A percentile compares a stretch with the other conserved stretches of the same genome.
Conservation (phyloP, 108 stramenopile genomes). For the Cylindrotheca fusiformis region DNA sequence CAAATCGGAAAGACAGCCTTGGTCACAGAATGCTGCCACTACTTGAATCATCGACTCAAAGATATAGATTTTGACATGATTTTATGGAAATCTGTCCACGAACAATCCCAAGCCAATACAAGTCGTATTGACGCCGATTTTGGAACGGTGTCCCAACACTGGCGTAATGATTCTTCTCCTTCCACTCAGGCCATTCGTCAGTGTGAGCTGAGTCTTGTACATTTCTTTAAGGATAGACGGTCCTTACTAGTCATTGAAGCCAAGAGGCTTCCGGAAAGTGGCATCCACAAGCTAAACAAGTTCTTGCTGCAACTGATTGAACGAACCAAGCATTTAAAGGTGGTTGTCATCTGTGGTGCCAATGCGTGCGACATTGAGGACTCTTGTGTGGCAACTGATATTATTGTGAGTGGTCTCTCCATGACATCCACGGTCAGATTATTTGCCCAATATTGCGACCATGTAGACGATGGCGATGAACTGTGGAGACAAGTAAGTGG, state of each 20-base stretch:
- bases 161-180: neutral
- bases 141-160: neutral
- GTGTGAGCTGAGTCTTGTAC: neutral
- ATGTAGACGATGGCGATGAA: constrained; percentile 12
- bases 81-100: neutral
- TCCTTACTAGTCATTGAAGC: neutral
- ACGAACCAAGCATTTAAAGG: neutral
- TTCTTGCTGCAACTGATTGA: neutral
- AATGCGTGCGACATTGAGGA: neutral
- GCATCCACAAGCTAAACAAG: neutral
- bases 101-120: neutral
- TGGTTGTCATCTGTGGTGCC: neutral
- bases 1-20: neutral
- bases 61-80: neutral
- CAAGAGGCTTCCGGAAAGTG: neutral
- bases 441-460: neutral
- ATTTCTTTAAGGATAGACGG: neutral
- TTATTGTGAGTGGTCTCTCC: neutral
- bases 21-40: neutral
- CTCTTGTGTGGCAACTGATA: neutral
- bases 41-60: neutral
- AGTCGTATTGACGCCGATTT: neutral
- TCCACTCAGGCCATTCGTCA: neutral
- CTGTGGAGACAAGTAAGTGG: neutral
- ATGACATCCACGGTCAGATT: neutral